Evolutionary conservation across 1,284 basidiomycete genomes (phyloP).

Genomic region (Cutaneotrichosporon daszewskae): DNA sequence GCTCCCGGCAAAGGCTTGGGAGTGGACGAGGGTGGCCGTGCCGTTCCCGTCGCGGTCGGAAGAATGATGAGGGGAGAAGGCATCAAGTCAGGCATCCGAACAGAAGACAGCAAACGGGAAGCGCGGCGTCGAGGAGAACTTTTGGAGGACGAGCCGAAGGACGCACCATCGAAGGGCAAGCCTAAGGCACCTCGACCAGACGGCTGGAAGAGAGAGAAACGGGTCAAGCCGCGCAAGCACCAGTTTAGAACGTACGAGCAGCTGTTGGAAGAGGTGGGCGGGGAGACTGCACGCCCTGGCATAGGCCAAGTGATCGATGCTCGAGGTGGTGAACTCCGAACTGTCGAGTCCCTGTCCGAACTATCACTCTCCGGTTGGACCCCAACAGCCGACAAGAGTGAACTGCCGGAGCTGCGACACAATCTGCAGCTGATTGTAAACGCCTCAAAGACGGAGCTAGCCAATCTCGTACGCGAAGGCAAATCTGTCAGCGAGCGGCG

Average conservation of each 20-base stretch:
- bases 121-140: constrained; percentile 59
- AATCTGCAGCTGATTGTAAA: constrained; percentile 84
- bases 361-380: constrained; percentile 74
- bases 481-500: constrained; percentile 72
- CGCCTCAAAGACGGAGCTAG: constrained; percentile 71
- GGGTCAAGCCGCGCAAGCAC: constrained; percentile 66
- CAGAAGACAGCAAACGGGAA: constrained; percentile 78
- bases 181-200: constrained; percentile 10
- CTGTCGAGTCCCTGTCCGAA: constrained; percentile 74
- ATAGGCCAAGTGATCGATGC: constrained; percentile 87
- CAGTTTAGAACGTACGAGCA: constrained; percentile 95
- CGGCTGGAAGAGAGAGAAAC: constrained; percentile 60
- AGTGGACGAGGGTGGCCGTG: constrained; percentile 70
- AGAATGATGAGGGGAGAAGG: constrained; percentile 64
- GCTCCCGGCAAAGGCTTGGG: constrained; percentile 75
- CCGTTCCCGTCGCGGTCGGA: constrained; percentile 77
- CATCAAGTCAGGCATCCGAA: constrained; percentile 81
- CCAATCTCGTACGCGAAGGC: constrained; percentile 83
- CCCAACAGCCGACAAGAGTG: constrained; percentile 72
- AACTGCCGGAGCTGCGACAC: constrained; percentile 90
- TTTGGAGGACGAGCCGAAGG: constrained; percentile 50
- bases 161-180: constrained; percentile 10
- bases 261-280: constrained; percentile 72
- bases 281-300: constrained; percentile 52
- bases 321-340: constrained; percentile 80